Evolutionary conservation across 495 filamentous ascomycete species (phyloP), one percentile per base, ranked within the genome.

Genomic region (Penicillium atrosanguineum): DNA sequence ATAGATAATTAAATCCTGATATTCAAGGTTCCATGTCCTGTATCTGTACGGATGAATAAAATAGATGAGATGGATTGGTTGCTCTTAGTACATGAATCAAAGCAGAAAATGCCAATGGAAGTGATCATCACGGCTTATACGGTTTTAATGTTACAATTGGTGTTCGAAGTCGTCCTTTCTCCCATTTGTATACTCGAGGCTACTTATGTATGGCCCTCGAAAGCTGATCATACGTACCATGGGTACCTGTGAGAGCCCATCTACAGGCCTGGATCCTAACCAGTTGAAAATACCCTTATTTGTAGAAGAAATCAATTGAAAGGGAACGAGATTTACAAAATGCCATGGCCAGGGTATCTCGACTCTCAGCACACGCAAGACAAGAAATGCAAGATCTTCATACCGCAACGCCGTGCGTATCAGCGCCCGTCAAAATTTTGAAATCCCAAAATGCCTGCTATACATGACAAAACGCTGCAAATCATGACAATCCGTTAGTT

Each of bases 1-100:
- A 67, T 67, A 67, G 64, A 67, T 67, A 67, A 67, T 65, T 52
- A 57, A 65, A 56, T 58, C 31, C 48, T 41, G 55, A 62, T 44
- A 50, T 45, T 39, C 48, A 34, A 34, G 31, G 31, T 34, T 15
- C 18, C 12, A 7, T 37, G 16, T 34, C 40, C 28, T 12, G n/a
- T 28, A 34, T 34, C 31, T 34, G 31, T 20, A 42, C 6, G 39
- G 16, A 42, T 21, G n/a, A 40, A 20, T 42, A 12, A 42, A 42
- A 42, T 42, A 42, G 39, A 42, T 21, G 15, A 21, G 8, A 42
- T 20, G 39, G 39, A 20, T 19, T 8, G 1, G 8, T 6, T 38
- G 16, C 36, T 38, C 36, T 38, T 3, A 16, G 5, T 23, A 23
- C 5, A 23, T 23, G 23, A 23, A 23, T 2, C 23, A 23, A 23